Evolutionary conservation across 805 yeast species (phyloP).

Genomic region (Kodamaea neixiangensis): DNA sequence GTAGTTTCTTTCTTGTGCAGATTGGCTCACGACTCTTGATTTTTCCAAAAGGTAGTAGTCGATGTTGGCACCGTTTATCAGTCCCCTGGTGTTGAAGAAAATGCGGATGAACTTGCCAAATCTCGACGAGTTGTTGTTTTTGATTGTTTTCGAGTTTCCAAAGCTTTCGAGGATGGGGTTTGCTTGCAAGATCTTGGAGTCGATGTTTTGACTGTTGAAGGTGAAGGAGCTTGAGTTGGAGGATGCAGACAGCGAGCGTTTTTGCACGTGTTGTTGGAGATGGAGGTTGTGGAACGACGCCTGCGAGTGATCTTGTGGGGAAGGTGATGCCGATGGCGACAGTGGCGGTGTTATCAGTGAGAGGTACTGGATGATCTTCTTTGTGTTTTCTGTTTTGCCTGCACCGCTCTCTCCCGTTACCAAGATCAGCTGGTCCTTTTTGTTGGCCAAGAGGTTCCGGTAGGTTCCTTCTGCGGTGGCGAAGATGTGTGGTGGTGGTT

Average conservation of each 20-base stretch:
- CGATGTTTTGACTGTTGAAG: constrained; percentile 52
- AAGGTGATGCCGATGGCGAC: constrained; percentile 9
- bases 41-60: constrained; percentile 95
- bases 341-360: constrained; percentile 65
- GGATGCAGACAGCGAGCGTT: constrained; percentile 7
- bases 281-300: constrained; percentile 1
- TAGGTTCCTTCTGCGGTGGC: constrained; percentile 88
- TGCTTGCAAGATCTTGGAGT: constrained; percentile 84
- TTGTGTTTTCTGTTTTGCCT: constrained; percentile 97
- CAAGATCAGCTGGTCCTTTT: constrained; percentile 81
- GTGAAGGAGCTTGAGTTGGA: constrained; percentile 7
- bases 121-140: constrained; percentile 92
- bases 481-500: constrained; percentile 80
- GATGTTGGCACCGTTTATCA: constrained; percentile 83
- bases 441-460: constrained; percentile 66
- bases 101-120: constrained; percentile 95
- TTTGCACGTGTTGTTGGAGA: constrained; percentile 1
- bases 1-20: constrained; percentile 79
- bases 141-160: constrained; percentile 95
- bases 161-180: constrained; percentile 95
- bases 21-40: constrained; percentile 84
- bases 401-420: constrained; percentile 99
- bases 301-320: constrained; percentile 1
- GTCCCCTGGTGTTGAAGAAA: constrained; percentile 63
- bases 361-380: constrained; percentile 88